Base-by-base conservation (phyloP, 1,139 yeast genomes). In the Yarrowia galli region DNA sequence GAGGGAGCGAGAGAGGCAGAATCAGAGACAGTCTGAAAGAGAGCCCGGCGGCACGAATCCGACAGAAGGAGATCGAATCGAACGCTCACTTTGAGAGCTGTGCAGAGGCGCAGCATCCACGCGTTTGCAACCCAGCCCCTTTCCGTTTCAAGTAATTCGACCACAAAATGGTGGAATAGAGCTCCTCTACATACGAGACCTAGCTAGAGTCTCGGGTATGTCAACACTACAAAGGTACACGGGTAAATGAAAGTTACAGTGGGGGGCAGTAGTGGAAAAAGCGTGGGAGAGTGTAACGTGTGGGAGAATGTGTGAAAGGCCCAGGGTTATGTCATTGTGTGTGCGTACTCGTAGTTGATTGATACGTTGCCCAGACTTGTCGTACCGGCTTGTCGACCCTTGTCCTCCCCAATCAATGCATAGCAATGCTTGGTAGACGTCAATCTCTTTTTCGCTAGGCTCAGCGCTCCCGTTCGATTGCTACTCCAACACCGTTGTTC, bases 121-220 rank as follows among this genome's bases (percentile, higher is more conserved):
- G 40, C 43, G 15, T 15, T 22, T 16, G 23, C 20, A 10, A n/a
- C 16, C 36, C 48, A 40, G 61, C 61, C 61, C 61, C 61, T 40
- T 54, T 54, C 61, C 61, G 35, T 38, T 54, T 54, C 18, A 35
- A 54, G 61, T 36, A 36, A 53, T 16, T 36, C 9, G 45, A 38
- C 60, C 36, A n/a, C 16, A 25, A 28, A 48, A 48, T 10, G 38
- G 36, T 4, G 18, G 53, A 48, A 48, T 48, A 48, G 22, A 48
- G 53, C 53, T 28, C 16, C n/a, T 16, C 9, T 48, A 25, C 53
- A 48, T 48, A 48, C 53, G 53, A 48, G 38, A 48, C 53, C 25
- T 18, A 23, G 51, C 25, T 18, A 23, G 51, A 25, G 49, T 45
- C 28, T 8, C 49, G 28, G 49, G 32, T 45, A 45, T 7, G 32